Base-by-base conservation (phyloP, 306 rosid genomes). In the Cicer arietinum region DNA sequence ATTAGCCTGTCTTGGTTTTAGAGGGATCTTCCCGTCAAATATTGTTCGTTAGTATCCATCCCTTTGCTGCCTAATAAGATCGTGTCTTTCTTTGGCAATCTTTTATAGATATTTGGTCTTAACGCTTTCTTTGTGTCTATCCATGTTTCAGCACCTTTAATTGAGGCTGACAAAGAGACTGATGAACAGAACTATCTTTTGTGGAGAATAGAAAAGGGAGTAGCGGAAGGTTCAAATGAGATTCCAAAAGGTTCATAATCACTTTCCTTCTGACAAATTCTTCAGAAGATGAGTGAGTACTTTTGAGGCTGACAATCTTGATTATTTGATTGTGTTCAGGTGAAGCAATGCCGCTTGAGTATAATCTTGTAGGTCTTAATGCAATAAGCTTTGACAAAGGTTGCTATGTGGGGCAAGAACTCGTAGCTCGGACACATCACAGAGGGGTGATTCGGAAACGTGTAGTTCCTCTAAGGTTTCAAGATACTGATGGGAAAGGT, bases 301-400 rank as follows among this genome's bases (percentile, higher is more conserved):
- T 42, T 20, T 9, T 48, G 51, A 71, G 60, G 48, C 74, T 57
- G 51, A 67, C 59, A 59, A 58, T 69, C 64, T 12, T 67, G 77
- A 65, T 71, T 43, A 25, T 41, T 75, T 56, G 70, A 45, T 46
- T 56, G 53, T 76, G 66, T 79, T 65, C 79, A 94, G 97, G 96
- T 57, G 97, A 91, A 80, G 94, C 97, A 54, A 84, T 91, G 58
- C 97, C 96, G 6, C 97, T 90, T 3, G 98, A 94, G 82, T 94
- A 91, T 83, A 94, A 91, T 80, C 80, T 94, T 85, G 98, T 69
- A 66, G 96, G 89, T 66, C 90, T 94, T 77, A 91, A 90, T 64
- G 96, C 97, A 73, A 85, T 91, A 78, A 94, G 96, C 89, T 94
- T 94, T 62, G 96, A 94, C 77, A 94, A 94, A 88, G 98, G 96